Conservation (phyloP, 192 early-diverging fungal genomes). For the Podila epicladia region DNA sequence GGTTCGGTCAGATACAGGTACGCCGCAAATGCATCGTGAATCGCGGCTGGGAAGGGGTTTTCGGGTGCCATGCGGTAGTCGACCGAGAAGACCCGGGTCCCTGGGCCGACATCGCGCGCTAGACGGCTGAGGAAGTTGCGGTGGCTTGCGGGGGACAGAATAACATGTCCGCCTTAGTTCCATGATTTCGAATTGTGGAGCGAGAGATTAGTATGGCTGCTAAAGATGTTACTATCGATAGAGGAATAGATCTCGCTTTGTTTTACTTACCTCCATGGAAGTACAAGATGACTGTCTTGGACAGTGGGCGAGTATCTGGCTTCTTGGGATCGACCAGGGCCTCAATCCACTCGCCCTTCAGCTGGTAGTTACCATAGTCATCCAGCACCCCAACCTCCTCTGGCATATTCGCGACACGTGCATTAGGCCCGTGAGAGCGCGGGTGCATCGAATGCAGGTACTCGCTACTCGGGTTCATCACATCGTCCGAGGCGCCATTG, state of each 20-base stretch:
- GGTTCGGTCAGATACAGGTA: conserved; percentile 73
- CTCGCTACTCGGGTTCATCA: conserved; percentile 19
- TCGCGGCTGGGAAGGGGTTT: conserved; percentile 81
- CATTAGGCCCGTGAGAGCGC: neutral
- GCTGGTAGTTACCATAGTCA: conserved; percentile 9
- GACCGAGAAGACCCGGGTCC: conserved; percentile 49
- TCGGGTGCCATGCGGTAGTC: conserved; percentile 89
- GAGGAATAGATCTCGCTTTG: neutral
- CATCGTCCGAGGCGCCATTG: conserved; percentile 4
- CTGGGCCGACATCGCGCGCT: conserved; percentile 30
- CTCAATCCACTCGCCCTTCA: conserved; percentile 46
- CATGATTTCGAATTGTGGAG: neutral
- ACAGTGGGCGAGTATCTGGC: conserved; percentile 10
- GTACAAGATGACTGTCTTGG: conserved; percentile 24
- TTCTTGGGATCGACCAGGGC: neutral
- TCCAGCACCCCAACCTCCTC: conserved; percentile 26
- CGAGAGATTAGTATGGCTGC: neutral
- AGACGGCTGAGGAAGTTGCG: conserved; percentile 13
- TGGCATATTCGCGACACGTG: conserved; percentile 26
- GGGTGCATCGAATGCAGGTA: conserved; percentile 39
- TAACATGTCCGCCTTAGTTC: conserved; percentile 15
- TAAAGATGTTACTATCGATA: neutral
- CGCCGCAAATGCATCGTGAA: conserved; percentile 83
- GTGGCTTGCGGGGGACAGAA: conserved; percentile 30
- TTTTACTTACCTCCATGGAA: conserved; percentile 21